Conservation (phyloP, 1,284 basidiomycete genomes). For the Phenoliferia sp. region DNA sequence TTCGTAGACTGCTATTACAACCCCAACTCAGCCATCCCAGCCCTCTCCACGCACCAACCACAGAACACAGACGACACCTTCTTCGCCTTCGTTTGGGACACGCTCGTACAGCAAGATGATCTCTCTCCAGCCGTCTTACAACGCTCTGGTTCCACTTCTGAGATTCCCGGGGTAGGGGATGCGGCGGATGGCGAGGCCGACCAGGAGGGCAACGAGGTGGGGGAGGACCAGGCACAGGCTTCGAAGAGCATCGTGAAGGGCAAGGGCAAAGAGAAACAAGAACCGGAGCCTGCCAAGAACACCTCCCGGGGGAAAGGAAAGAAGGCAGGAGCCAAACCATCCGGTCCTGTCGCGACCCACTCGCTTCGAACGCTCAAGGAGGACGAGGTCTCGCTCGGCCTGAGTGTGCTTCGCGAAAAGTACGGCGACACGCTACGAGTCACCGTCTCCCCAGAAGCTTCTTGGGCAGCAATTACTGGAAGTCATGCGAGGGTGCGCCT, state of each 20-base stretch:
- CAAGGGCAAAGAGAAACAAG: conserved; percentile 59
- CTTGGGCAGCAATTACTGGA: conserved; percentile 72
- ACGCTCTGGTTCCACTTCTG: too few species aligned
- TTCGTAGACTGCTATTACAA: conserved; percentile 63
- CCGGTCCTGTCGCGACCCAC: conserved; percentile 34
- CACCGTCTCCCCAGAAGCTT: conserved; percentile 65
- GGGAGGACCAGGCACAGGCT: conserved; percentile 35
- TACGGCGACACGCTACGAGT: conserved; percentile 57
- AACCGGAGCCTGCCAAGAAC: too few species aligned
- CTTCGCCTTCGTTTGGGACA: conserved; percentile 71
- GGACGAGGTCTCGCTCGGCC: conserved; percentile 45
- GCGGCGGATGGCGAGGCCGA: background rate
- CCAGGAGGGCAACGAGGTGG: conserved; percentile 10
- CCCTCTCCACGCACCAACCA: conserved; percentile 19
- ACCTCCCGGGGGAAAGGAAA: too few species aligned
- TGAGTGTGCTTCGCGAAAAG: conserved; percentile 48
- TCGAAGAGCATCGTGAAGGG: too few species aligned
- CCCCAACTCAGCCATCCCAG: conserved; percentile 42
- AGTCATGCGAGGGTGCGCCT: conserved; percentile 65
- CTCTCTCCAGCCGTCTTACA: conserved; percentile 13
- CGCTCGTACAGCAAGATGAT: conserved; percentile 53
- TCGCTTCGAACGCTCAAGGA: conserved; percentile 54
- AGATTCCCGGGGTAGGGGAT: conserved; percentile 2
- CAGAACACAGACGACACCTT: conserved; percentile 70
- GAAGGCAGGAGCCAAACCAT: too few species aligned